Evolutionary conservation across 768 basidiomycete species (phyloP).

Genomic region (Tubosaeta brunneosetosa): DNA sequence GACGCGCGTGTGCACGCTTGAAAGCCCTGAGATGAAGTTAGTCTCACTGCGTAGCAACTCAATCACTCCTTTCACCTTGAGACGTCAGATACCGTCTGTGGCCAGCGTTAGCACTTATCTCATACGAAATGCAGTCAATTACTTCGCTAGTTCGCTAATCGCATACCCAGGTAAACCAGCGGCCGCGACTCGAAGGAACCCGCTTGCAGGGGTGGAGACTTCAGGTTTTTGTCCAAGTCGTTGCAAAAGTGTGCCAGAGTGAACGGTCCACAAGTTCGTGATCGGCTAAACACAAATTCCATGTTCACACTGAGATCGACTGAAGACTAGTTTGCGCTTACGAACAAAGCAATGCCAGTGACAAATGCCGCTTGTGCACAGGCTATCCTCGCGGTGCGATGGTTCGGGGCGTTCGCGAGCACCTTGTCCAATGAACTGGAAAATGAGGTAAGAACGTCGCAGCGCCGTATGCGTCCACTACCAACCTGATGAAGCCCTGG

Average conservation of each 20-base stretch:
- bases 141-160: slow-evolving; percentile 39
- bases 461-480: slow-evolving; percentile 6
- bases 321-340: slow-evolving; percentile 1
- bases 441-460: slow-evolving; percentile 10
- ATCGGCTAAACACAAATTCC: slow-evolving; percentile 14
- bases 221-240: slow-evolving; percentile 34
- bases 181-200: slow-evolving; percentile 37
- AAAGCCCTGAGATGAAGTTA: slow-evolving; percentile 16
- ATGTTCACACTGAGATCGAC: background rate
- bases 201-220: slow-evolving; percentile 36
- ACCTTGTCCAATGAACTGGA: slow-evolving; percentile 19
- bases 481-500: slow-evolving; percentile 35
- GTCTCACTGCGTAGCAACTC: background rate
- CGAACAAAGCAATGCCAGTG: slow-evolving; percentile 22
- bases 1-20: slow-evolving; percentile 16
- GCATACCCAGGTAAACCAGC: slow-evolving; percentile 46
- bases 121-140: background rate
- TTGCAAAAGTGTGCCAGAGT: slow-evolving; percentile 36
- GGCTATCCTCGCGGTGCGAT: slow-evolving; percentile 11
- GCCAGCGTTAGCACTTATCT: slow-evolving; percentile 1
- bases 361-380: slow-evolving; percentile 19
- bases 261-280: slow-evolving; percentile 17
- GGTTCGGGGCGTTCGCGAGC: slow-evolving; percentile 11
- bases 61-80: slow-evolving; percentile 11
- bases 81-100: slow-evolving; percentile 19